These are phyloP conservation scores for Backusella circina DNA, from an alignment of 192 early-diverging fungal species.

Conservation along the genomic window DNA sequence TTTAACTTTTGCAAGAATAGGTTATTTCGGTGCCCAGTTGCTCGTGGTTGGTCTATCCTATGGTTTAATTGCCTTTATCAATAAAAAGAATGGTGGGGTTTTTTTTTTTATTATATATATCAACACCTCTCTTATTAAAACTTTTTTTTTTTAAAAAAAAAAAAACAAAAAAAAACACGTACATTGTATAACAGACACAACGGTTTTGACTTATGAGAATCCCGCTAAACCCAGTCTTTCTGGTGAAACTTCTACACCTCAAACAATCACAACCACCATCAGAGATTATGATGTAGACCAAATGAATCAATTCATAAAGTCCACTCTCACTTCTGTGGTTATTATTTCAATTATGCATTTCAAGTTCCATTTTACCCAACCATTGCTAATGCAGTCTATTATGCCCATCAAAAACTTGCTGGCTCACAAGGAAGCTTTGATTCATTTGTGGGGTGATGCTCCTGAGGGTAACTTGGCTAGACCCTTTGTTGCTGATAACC, in stretches of 20 bases:
- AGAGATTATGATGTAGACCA: constrained; percentile 79
- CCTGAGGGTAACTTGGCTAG: constrained; percentile 76
- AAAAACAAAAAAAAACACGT: no score
- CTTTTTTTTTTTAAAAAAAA: no score
- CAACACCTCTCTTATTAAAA: background rate
- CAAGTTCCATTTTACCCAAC: constrained; percentile 86
- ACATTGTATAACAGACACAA: constrained; percentile 57
- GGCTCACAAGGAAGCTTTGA: constrained; percentile 70
- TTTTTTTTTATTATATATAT: background rate
- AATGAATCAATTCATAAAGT: constrained; percentile 65
- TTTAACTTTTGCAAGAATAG: constrained; percentile 52
- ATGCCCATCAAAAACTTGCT: constrained; percentile 71
- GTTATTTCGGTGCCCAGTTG: constrained; percentile 58
- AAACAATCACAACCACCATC: constrained; percentile 37
- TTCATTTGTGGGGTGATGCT: constrained; percentile 77
- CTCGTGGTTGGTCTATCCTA: constrained; percentile 45
- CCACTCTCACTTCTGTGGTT: constrained; percentile 61
- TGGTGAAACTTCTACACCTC: constrained; percentile 15
- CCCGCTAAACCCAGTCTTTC: constrained; percentile 53
- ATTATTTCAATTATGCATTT: constrained; percentile 84
- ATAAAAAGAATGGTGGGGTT: constrained; percentile 67
- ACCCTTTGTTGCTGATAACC: constrained; percentile 79
- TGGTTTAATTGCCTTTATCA: constrained; percentile 42
- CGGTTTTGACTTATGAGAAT: constrained; percentile 76
- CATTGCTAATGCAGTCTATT: constrained; percentile 84